phyloP scores from a whole-genome alignment of 805 yeast genomes.

The Yamadazyma kitorensis region DNA sequence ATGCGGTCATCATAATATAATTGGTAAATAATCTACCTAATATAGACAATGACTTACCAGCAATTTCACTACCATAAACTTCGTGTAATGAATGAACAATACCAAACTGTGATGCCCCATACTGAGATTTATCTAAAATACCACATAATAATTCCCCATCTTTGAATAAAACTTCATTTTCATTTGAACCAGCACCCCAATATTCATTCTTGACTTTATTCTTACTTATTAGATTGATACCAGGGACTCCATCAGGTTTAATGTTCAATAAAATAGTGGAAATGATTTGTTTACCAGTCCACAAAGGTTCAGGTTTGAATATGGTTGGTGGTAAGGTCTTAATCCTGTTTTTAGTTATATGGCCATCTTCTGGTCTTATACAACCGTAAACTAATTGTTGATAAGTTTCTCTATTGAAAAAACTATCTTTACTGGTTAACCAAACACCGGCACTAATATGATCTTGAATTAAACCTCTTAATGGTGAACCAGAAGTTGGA shows the following conservation, averaged over 20 bases:
- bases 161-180: slow-evolving; percentile 80
- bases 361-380: slow-evolving; percentile 96
- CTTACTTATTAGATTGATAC: slow-evolving; percentile 76
- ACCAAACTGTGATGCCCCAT: slow-evolving; percentile 97
- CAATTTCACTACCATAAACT: slow-evolving; percentile 86
- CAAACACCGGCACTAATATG: slow-evolving; percentile 99
- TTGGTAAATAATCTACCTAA: slow-evolving; percentile 93
- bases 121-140: slow-evolving; percentile 95
- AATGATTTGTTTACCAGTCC: slow-evolving; percentile 98
- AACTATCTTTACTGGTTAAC: slow-evolving; percentile 90
- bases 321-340: slow-evolving; percentile 88
- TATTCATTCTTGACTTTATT: slow-evolving; percentile 92
- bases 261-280: slow-evolving; percentile 88
- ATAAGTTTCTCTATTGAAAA: slow-evolving; percentile 86
- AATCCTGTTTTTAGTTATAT: slow-evolving; percentile 64
- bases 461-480: slow-evolving; percentile 98
- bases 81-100: slow-evolving; percentile 95
- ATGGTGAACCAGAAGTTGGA: slow-evolving; percentile 97
- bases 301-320: slow-evolving; percentile 79
- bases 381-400: slow-evolving; percentile 94
- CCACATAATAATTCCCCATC: slow-evolving; percentile 90
- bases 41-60: slow-evolving; percentile 88
- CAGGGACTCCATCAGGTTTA: slow-evolving; percentile 85
- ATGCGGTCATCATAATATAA: slow-evolving; percentile 86
- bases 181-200: slow-evolving; percentile 85